Base-by-base conservation (phyloP, 108 stramenopile species). In the Asterionellopsis glacialis region DNA sequence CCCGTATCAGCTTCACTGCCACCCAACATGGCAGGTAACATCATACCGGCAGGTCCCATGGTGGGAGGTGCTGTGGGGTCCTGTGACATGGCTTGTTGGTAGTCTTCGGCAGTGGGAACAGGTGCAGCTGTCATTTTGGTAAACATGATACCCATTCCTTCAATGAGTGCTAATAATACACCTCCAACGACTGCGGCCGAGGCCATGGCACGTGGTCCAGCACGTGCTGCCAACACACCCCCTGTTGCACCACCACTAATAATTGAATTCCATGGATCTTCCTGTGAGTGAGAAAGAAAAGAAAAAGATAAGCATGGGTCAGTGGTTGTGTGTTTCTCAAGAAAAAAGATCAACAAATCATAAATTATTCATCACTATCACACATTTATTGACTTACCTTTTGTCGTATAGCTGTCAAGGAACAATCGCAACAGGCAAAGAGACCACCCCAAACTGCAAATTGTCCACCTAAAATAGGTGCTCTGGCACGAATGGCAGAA, bases 191-290 rank as follows among this genome's bases (percentile, higher is more conserved):
- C 72, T 6, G 98, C 98, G 6, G 90, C 93, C 63, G 81, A 78
- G 10, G 89, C 97, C 78, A 95, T 95, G 10, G 97, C 96, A 49
- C 84, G 88, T 9, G 96, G 94, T 38, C 98, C 98, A n/a, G 97
- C 97, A 16, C 97, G 77, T 11, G 91, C 88, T 12, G 97, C 97
- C 56, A 98, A 74, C 39, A 96, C 70, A 16, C 97, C 97, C 45
- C 97, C 97, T 1, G 97, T 98, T 58, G 91, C 94, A 7, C 94
- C 95, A 13, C 93, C 91, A 33, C 79, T 80, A n/a, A 97, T 68
- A 55, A 99, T 99, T 45, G 95, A 83, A 57, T 99, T 99, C 97
- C 97, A 99, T 9, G 98, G 95, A 82, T 99, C 98, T 82, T 99
- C 98, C 77, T 85, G 57, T 65, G 15, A 28, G 15, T 33, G 7